Evolutionary conservation across 139 green algal genomes (phyloP).

Genomic region (Coccomyxa sp.): DNA sequence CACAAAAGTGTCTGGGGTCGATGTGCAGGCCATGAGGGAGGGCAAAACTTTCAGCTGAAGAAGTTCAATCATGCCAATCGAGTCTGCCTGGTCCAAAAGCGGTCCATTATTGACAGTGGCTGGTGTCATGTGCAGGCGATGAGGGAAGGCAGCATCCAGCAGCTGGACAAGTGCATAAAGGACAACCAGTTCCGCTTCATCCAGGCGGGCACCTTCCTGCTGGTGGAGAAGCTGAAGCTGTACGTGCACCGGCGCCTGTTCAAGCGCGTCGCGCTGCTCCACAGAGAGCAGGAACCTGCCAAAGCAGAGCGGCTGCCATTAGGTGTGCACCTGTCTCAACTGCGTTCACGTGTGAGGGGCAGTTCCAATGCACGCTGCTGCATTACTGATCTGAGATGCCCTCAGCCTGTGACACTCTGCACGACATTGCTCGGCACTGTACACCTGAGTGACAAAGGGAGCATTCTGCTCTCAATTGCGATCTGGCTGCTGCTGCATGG

Average conservation of each 20-base stretch:
- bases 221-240: slow-evolving; percentile 75
- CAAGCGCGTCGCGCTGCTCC: slow-evolving; percentile 45
- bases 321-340: slow-evolving; percentile 7
- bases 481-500: background rate
- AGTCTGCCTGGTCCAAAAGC: background rate
- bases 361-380: too few species aligned
- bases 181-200: slow-evolving; percentile 52
- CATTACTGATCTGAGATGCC: too few species aligned
- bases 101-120: background rate
- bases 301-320: slow-evolving; percentile 58
- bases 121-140: slow-evolving; percentile 9
- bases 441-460: too few species aligned
- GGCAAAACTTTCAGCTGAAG: background rate
- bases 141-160: slow-evolving; percentile 16
- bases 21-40: background rate
- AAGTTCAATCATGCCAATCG: background rate
- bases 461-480: background rate
- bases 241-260: slow-evolving; percentile 61
- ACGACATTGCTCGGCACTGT: background rate
- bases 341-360: too few species aligned
- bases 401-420: background rate
- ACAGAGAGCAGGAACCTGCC: slow-evolving; percentile 41
- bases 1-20: background rate
- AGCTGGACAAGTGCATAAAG: slow-evolving; percentile 44
- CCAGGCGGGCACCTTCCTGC: slow-evolving; percentile 60